These are phyloP conservation scores for Ceratobasidium sp. DNA, from an alignment of 1,284 basidiomycete genomes.

Conservation along the genomic window DNA sequence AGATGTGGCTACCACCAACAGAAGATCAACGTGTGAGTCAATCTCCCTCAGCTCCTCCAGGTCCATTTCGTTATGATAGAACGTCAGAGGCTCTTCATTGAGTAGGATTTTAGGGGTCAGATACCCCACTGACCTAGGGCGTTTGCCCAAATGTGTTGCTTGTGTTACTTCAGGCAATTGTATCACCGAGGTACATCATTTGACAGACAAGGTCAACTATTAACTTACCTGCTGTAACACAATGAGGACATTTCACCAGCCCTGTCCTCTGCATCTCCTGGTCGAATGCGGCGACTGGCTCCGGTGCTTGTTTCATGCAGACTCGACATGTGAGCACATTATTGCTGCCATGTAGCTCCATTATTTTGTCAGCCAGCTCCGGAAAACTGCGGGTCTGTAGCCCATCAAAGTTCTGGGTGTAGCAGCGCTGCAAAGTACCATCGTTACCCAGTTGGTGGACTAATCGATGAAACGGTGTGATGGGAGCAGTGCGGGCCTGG, in stretches of 20 bases:
- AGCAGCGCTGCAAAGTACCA: neutral
- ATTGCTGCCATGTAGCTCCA: neutral
- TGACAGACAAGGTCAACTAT: too few species aligned
- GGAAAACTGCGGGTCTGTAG: neutral
- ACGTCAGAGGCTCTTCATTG: neutral
- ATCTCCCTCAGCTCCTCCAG: too few species aligned
- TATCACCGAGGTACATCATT: too few species aligned
- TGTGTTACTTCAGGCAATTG: too few species aligned
- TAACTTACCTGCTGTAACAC: neutral
- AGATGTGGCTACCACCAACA: neutral
- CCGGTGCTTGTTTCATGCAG: neutral
- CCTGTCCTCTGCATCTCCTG: neutral
- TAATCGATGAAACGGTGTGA: neutral
- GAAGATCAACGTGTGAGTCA: neutral
- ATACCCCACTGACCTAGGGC: neutral
- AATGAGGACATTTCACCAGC: neutral
- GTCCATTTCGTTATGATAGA: too few species aligned
- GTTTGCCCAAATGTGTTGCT: neutral
- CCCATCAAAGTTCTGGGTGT: neutral
- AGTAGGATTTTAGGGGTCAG: neutral
- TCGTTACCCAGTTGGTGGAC: neutral
- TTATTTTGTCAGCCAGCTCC: neutral
- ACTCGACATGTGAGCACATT: neutral
- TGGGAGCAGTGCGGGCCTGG: neutral
- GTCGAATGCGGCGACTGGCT: neutral